Conservation (phyloP, 768 basidiomycete genomes). For the Calocera viscosa region DNA sequence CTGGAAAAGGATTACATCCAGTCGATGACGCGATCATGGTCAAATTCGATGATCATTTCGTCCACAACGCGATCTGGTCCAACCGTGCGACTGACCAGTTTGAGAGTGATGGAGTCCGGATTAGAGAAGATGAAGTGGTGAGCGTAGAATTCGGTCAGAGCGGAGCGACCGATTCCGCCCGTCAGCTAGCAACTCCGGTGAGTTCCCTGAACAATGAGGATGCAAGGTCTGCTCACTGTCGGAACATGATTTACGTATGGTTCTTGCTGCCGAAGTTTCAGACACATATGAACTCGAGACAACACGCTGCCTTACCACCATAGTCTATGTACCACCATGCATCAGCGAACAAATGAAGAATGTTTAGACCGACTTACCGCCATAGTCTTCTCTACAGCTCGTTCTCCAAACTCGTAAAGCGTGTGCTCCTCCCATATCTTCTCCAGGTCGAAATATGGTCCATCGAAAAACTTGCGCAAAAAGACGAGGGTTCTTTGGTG, state of each 20-base stretch:
- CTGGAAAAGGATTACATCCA: slow-evolving; percentile 11
- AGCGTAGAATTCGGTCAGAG: slow-evolving; percentile 39
- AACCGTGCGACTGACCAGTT: slow-evolving; percentile 29
- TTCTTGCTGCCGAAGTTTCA: slow-evolving; percentile 21
- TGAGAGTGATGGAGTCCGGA: slow-evolving; percentile 35
- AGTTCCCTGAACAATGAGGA: not conserved
- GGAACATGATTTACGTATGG: slow-evolving; percentile 52
- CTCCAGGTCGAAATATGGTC: slow-evolving; percentile 45
- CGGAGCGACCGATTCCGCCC: slow-evolving; percentile 41
- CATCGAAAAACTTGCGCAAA: slow-evolving; percentile 21
- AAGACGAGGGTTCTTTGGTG: slow-evolving; percentile 15
- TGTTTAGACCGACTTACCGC: slow-evolving; percentile 19
- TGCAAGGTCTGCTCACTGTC: slow-evolving; percentile 23
- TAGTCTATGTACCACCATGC: not conserved
- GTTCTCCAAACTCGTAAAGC: slow-evolving; percentile 40
- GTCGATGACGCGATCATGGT: slow-evolving; percentile 16
- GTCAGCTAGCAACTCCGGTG: slow-evolving; percentile 26
- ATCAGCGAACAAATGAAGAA: too few relatives aligned
- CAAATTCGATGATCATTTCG: slow-evolving; percentile 37
- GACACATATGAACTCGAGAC: not conserved
- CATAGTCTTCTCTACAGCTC: slow-evolving; percentile 28
- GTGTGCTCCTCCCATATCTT: slow-evolving; percentile 52
- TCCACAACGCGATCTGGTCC: slow-evolving; percentile 38
- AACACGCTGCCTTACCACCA: slow-evolving; percentile 1
- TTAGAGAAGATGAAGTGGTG: slow-evolving; percentile 23